Percentiles rank a stretch among this genome's conserved stretches.
phyloP scores from a whole-genome alignment of 192 early-diverging fungal genomes.

The Coemansia sp. region DNA sequence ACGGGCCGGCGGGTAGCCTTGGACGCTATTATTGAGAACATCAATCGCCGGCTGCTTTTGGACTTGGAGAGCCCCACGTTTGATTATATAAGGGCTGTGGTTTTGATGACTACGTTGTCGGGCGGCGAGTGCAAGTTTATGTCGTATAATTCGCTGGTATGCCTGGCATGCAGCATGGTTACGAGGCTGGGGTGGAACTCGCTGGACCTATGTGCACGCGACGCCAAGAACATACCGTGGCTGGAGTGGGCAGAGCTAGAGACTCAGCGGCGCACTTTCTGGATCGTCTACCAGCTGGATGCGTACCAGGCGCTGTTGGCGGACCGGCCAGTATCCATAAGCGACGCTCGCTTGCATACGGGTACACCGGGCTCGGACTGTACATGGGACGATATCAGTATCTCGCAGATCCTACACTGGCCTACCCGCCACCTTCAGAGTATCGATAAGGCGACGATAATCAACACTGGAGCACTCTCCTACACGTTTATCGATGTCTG shows the following conservation, averaged over 20 bases:
- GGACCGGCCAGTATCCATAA: slow-evolving; percentile 47
- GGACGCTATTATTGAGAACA: slow-evolving; percentile 25
- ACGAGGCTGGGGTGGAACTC: slow-evolving; percentile 51
- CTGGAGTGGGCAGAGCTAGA: slow-evolving; percentile 40
- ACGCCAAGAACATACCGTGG: slow-evolving; percentile 25
- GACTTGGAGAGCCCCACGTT: slow-evolving; percentile 39
- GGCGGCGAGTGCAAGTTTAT: slow-evolving; percentile 45
- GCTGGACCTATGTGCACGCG: slow-evolving; percentile 32
- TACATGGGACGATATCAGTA: slow-evolving; percentile 49
- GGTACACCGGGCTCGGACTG: slow-evolving; percentile 41
- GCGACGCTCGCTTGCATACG: slow-evolving; percentile 33
- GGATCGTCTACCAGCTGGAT: slow-evolving; percentile 52
- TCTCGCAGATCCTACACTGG: slow-evolving; percentile 52
- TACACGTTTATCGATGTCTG: slow-evolving; percentile 47
- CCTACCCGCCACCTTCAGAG: slow-evolving; percentile 36
- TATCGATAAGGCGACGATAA: slow-evolving; percentile 19
- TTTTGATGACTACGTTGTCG: slow-evolving; percentile 35
- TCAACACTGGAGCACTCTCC: slow-evolving; percentile 33
- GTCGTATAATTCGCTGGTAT: slow-evolving; percentile 50
- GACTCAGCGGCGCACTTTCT: slow-evolving; percentile 51
- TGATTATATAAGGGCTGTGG: slow-evolving; percentile 47
- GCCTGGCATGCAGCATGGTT: slow-evolving; percentile 46
- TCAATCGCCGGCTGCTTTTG: slow-evolving; percentile 29
- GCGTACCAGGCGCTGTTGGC: slow-evolving; percentile 47
- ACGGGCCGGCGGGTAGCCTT: slow-evolving; percentile 28